Evolutionary conservation across 1,284 basidiomycete genomes (phyloP).

Genomic region (Trichosporon coremiiforme): DNA sequence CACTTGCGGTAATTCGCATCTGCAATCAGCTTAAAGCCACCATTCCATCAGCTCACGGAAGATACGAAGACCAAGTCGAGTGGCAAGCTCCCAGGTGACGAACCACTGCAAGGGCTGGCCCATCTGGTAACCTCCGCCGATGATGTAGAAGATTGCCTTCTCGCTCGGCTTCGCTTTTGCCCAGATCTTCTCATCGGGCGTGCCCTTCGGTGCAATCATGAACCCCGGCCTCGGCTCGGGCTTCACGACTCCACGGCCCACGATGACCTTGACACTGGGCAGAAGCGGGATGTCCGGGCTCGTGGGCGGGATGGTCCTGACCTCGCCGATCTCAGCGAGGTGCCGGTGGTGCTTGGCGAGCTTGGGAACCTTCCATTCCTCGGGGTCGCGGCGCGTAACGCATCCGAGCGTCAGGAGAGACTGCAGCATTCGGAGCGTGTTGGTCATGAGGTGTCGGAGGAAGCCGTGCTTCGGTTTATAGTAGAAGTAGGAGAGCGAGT

Average conservation of each 20-base stretch:
- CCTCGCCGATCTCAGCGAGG: slow-evolving; percentile 22
- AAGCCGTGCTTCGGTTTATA: slow-evolving; percentile 20
- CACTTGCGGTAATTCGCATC: slow-evolving; percentile 31
- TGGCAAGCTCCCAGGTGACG: slow-evolving; percentile 19
- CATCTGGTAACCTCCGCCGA: slow-evolving; percentile 28
- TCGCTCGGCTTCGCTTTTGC: slow-evolving; percentile 24
- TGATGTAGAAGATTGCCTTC: slow-evolving; percentile 26
- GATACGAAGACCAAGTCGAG: neutral
- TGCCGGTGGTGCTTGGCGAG: slow-evolving; percentile 10
- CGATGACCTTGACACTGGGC: slow-evolving; percentile 3
- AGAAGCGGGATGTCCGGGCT: slow-evolving; percentile 13
- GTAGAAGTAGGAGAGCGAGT: slow-evolving; percentile 18
- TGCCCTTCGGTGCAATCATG: slow-evolving; percentile 28
- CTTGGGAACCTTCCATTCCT: slow-evolving; percentile 17
- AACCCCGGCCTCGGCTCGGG: slow-evolving; percentile 18
- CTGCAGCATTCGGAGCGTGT: slow-evolving; percentile 14
- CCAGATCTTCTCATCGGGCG: slow-evolving; percentile 19
- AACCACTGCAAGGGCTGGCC: slow-evolving; percentile 26
- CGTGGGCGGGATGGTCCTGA: slow-evolving; percentile 18
- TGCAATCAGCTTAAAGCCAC: neutral
- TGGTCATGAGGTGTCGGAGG: slow-evolving; percentile 21
- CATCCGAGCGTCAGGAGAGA: neutral
- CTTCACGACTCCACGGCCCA: slow-evolving; percentile 20
- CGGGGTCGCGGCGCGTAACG: slow-evolving; percentile 19
- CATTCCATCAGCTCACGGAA: neutral